phyloP scores from a whole-genome alignment of 768 basidiomycete species.

The Amanita pallidorosea region DNA sequence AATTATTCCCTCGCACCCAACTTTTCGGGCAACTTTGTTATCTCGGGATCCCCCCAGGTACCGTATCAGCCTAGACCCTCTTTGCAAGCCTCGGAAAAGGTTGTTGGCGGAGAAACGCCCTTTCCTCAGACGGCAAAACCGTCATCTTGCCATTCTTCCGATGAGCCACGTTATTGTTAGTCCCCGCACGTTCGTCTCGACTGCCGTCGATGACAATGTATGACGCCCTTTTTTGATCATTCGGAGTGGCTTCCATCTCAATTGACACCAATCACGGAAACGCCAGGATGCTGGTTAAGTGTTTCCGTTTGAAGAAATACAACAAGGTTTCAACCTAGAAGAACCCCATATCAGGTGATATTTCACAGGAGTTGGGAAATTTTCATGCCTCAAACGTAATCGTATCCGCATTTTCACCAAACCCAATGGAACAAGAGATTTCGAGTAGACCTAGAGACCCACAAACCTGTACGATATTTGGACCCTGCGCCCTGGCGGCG shows the following conservation, averaged over 20 bases:
- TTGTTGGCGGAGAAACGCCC: no score
- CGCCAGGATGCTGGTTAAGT: neutral
- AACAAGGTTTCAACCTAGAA: neutral
- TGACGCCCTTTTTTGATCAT: neutral
- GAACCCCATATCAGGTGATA: neutral
- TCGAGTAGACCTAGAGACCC: no score
- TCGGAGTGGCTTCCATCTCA: neutral
- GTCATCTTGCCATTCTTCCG: no score
- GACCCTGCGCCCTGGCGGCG: neutral
- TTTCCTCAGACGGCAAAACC: no score
- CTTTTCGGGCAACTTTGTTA: neutral
- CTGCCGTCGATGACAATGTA: no score
- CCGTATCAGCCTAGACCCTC: no score
- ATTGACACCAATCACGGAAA: neutral
- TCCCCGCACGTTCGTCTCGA: no score
- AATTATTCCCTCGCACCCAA: neutral
- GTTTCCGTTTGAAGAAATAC: neutral
- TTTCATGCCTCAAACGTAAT: neutral
- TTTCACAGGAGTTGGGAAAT: neutral
- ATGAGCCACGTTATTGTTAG: no score
- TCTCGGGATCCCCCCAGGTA: neutral
- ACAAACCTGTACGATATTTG: no score
- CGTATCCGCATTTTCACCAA: no score
- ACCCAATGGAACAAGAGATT: no score
- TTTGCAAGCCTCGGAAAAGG: no score